phyloP scores from a whole-genome alignment of 176 grass and related monocot species.

The Alloteropsis semialata region DNA sequence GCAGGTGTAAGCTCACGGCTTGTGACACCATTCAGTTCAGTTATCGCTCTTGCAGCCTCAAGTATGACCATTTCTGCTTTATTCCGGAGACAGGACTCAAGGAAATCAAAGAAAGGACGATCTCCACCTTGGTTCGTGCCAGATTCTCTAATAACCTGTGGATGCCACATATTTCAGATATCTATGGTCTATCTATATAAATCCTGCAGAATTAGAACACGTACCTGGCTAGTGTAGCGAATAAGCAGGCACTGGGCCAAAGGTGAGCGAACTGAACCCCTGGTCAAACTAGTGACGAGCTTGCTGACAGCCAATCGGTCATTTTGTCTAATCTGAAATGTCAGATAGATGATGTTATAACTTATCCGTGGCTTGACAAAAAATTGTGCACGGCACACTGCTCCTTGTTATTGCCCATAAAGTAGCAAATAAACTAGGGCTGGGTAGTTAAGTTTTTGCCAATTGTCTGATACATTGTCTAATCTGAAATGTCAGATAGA shows the following conservation, averaged over 20 bases:
- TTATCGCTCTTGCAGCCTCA: slow-evolving; percentile 85
- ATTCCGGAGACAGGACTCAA: slow-evolving; percentile 83
- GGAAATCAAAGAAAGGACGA: slow-evolving; percentile 83
- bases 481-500: slow-evolving; percentile 55
- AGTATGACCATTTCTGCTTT: slow-evolving; percentile 89
- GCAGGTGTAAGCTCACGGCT: slow-evolving; percentile 80
- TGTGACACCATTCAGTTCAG: slow-evolving; percentile 90
- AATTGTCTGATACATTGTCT: slow-evolving; percentile 17
- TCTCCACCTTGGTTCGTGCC: slow-evolving; percentile 71
- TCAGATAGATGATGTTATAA: neutral
- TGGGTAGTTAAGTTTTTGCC: neutral
- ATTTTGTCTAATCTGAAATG: slow-evolving; percentile 93
- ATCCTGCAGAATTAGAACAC: slow-evolving; percentile 10
- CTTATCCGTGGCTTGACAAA: neutral
- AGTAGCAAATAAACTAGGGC: neutral
- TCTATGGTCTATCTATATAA: neutral
- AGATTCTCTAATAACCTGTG: slow-evolving; percentile 88
- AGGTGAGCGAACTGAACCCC: slow-evolving; percentile 80
- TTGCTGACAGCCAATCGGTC: slow-evolving; percentile 96
- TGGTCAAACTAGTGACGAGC: slow-evolving; percentile 91
- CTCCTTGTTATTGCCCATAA: neutral
- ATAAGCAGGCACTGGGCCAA: slow-evolving; percentile 95
- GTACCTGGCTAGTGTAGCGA: slow-evolving; percentile 90
- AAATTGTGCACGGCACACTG: neutral
- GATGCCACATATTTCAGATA: slow-evolving; percentile 14